Conservation (phyloP, 2,329 filamentous ascomycete genomes). For the Cucurbitaria berberidis region DNA sequence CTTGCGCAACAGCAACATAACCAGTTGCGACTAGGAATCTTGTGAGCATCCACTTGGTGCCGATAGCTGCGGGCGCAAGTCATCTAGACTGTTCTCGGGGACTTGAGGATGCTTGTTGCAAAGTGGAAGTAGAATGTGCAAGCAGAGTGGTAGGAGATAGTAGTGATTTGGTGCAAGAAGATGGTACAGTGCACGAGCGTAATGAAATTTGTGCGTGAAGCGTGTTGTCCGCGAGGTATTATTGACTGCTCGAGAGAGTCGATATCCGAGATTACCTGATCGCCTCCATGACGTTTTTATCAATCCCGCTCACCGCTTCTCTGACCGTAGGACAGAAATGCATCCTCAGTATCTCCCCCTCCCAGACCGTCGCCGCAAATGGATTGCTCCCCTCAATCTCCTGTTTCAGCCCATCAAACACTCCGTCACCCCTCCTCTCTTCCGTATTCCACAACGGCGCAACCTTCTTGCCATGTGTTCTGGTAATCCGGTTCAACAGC, state of each 20-base stretch:
- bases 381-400: constrained; percentile 88
- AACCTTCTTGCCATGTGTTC: constrained; percentile 82
- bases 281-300: constrained; percentile 42
- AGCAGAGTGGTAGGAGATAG: background rate
- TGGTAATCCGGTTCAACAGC: constrained; percentile 77
- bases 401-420: constrained; percentile 72
- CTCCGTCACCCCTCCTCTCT: constrained; percentile 88
- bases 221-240: background rate
- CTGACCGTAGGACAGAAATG: constrained; percentile 89
- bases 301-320: constrained; percentile 64
- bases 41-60: background rate
- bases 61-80: background rate
- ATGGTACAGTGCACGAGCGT: background rate
- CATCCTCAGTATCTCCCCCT: constrained; percentile 81
- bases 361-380: constrained; percentile 90
- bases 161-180: no score
- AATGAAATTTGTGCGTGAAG: background rate
- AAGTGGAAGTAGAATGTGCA: background rate
- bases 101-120: background rate
- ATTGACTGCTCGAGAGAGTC: background rate
- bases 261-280: constrained; percentile 15
- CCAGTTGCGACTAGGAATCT: background rate
- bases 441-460: constrained; percentile 92
- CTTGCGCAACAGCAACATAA: background rate
- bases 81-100: background rate